phyloP scores from a whole-genome alignment of 306 rosid species.

The Carpinus fangiana region DNA sequence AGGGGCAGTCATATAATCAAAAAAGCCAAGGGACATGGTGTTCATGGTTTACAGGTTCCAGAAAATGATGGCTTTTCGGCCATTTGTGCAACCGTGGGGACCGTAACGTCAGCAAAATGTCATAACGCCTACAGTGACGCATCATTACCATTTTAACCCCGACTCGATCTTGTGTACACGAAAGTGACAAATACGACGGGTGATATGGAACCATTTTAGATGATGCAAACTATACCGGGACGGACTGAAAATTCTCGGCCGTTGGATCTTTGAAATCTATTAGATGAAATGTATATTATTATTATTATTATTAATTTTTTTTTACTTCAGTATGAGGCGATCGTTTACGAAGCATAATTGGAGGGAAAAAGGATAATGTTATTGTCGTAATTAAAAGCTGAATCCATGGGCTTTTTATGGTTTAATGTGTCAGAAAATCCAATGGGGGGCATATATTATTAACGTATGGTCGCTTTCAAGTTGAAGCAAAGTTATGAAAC shows the following conservation, averaged over 20 bases:
- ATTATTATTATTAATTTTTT: no score
- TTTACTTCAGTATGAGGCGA: not conserved
- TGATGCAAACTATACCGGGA: not conserved
- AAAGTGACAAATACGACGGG: slow-evolving; percentile 1
- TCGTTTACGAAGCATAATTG: not conserved
- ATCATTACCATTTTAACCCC: slow-evolving; percentile 35
- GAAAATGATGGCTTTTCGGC: slow-evolving; percentile 82
- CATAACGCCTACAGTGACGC: slow-evolving; percentile 20
- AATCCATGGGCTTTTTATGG: slow-evolving; percentile 38
- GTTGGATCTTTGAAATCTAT: not conserved
- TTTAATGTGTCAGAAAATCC: slow-evolving; percentile 82
- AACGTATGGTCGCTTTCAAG: slow-evolving; percentile 56
- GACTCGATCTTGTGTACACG: not conserved
- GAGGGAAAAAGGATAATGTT: slow-evolving; percentile 15
- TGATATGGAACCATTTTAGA: not conserved
- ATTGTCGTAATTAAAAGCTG: slow-evolving; percentile 45
- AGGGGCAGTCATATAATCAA: slow-evolving; percentile 42
- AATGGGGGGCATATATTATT: slow-evolving; percentile 61
- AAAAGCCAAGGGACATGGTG: slow-evolving; percentile 25
- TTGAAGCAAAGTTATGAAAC: slow-evolving; percentile 23
- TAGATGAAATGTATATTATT: no score
- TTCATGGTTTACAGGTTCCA: slow-evolving; percentile 54
- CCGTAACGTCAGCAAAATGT: slow-evolving; percentile 75
- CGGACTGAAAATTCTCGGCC: not conserved
- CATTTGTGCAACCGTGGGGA: slow-evolving; percentile 71